These are phyloP conservation scores for Nelumbo lutea DNA, from an alignment of 164 flowering plant genomes.

Conservation along the genomic window DNA sequence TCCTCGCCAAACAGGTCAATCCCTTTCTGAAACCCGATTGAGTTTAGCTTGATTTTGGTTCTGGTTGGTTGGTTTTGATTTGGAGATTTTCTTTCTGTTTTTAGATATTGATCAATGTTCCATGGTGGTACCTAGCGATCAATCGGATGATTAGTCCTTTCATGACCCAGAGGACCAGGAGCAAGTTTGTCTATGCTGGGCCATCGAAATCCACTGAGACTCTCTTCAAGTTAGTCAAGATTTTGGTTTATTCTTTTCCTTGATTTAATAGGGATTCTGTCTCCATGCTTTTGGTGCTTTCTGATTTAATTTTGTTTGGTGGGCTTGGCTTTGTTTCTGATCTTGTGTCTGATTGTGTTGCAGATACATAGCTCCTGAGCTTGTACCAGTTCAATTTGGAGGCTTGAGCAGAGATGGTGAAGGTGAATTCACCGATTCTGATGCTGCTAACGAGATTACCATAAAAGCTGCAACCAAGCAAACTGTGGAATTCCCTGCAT, in stretches of 20 bases:
- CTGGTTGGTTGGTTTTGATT: neutral
- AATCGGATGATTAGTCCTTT: slow-evolving; percentile 76
- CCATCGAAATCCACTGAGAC: slow-evolving; percentile 84
- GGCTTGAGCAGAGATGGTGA: slow-evolving; percentile 69
- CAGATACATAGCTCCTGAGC: slow-evolving; percentile 89
- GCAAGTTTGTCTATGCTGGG: slow-evolving; percentile 92
- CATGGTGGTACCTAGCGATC: slow-evolving; percentile 95
- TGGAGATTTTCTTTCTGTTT: slow-evolving; percentile 10
- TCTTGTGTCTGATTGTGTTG: neutral
- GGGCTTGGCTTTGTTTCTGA: neutral
- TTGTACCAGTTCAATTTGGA: slow-evolving; percentile 76
- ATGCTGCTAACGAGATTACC: slow-evolving; percentile 55
- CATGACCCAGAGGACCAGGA: slow-evolving; percentile 86
- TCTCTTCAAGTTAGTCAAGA: slow-evolving; percentile 66
- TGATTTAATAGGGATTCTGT: too few species aligned
- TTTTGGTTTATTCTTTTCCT: neutral
- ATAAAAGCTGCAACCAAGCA: slow-evolving; percentile 72
- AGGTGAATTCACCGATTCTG: slow-evolving; percentile 54
- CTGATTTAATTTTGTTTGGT: too few species aligned
- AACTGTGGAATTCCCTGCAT: slow-evolving; percentile 55
- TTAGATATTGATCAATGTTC: slow-evolving; percentile 88
- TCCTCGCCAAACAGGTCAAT: slow-evolving; percentile 86
- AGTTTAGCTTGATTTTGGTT: neutral
- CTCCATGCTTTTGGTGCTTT: neutral
- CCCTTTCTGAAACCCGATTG: neutral